Conservation (phyloP, 495 filamentous ascomycete genomes). For the Tirmania nivea region DNA sequence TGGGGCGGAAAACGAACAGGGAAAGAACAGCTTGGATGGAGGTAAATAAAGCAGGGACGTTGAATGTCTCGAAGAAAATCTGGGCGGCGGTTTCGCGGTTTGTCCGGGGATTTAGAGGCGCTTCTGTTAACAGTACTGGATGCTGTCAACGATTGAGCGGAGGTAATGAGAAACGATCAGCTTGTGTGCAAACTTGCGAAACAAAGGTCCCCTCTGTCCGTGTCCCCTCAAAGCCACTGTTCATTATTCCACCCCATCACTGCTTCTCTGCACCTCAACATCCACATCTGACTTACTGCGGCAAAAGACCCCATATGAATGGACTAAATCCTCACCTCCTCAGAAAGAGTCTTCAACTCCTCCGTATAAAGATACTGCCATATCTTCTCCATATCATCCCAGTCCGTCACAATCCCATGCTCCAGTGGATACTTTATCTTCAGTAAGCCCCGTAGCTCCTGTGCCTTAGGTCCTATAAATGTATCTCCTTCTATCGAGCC, state of each 20-base stretch:
- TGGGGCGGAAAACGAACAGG: slow-evolving; percentile 26
- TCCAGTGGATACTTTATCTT: slow-evolving; percentile 98
- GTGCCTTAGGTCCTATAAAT: slow-evolving; percentile 83
- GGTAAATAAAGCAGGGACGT: slow-evolving; percentile 98
- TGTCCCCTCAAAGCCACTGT: too few relatives aligned
- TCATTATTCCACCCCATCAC: too few relatives aligned
- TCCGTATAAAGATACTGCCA: slow-evolving; percentile 99
- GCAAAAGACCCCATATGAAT: slow-evolving; percentile 1
- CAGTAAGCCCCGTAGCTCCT: slow-evolving; percentile 69
- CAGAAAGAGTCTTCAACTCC: slow-evolving; percentile 76
- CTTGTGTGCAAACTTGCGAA: too few relatives aligned
- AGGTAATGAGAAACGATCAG: too few relatives aligned
- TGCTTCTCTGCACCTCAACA: not conserved
- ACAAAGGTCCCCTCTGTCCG: too few relatives aligned
- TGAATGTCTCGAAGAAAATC: slow-evolving; percentile 99
- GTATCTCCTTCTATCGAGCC: slow-evolving; percentile 91
- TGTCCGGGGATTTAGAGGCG: slow-evolving; percentile 99
- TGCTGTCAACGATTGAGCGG: slow-evolving; percentile 33
- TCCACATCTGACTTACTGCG: not conserved
- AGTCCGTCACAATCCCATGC: slow-evolving; percentile 99
- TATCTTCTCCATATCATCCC: slow-evolving; percentile 99
- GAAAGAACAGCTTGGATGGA: slow-evolving; percentile 99
- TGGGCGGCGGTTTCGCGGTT: slow-evolving; percentile 99
- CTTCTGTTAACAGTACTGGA: slow-evolving; percentile 95
- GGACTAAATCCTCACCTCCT: slow-evolving; percentile 42